A percentile compares a stretch with the other conserved stretches of the same genome.
Conservation (phyloP, 306 rosid genomes). For the Vigna unguiculata region DNA sequence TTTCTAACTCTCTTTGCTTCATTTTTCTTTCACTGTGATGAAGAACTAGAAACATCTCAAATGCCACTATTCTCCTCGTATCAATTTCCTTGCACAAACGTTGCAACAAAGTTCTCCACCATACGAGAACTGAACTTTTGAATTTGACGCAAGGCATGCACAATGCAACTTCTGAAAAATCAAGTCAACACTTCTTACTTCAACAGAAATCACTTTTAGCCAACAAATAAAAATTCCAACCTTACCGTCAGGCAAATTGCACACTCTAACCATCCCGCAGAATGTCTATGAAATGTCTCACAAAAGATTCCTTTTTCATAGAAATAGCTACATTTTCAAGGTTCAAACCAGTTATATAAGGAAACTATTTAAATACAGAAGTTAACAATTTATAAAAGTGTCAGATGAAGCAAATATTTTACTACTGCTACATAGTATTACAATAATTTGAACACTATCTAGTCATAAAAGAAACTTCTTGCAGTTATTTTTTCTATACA, state of each 20-base stretch:
- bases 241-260: conserved; percentile 46
- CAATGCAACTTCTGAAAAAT: conserved; percentile 45
- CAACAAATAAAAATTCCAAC: not conserved
- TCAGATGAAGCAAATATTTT: not conserved
- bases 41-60: no score
- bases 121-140: conserved; percentile 1
- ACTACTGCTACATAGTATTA: no score
- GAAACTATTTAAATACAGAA: conserved; percentile 2
- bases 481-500: no score
- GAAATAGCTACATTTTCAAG: conserved; percentile 3
- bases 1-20: no score
- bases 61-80: conserved; percentile 9
- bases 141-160: conserved; percentile 44
- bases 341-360: not conserved
- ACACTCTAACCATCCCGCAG: conserved; percentile 52
- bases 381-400: not conserved
- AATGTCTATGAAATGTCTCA: conserved; percentile 36
- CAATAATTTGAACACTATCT: no score
- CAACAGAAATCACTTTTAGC: not conserved
- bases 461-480: no score
- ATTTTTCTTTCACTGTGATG: no score
- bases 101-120: conserved; percentile 43
- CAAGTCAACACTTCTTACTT: not conserved
- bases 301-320: conserved; percentile 42
- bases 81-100: conserved; percentile 8